Evolutionary conservation across 148 eudicot genomes (phyloP).

Genomic region (Rhododendron mucronatum): DNA sequence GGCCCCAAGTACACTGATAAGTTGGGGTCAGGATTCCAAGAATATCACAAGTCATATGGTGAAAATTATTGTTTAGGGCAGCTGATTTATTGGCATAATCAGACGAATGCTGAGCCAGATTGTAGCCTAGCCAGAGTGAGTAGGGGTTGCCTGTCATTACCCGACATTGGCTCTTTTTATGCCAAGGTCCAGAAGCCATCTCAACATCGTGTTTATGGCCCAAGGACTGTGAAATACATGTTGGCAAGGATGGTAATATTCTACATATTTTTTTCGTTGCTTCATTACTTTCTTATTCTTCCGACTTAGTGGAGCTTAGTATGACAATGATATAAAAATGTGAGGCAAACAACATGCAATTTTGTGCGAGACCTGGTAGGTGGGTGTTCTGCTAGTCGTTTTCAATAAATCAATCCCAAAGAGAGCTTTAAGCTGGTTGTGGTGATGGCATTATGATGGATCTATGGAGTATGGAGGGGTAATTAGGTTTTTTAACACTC

Average conservation of each 20-base stretch:
- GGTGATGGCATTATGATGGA: not conserved
- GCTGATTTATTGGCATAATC: slow-evolving; percentile 86
- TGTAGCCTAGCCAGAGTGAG: slow-evolving; percentile 55
- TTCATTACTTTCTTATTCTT: not conserved
- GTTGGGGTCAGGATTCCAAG: slow-evolving; percentile 62
- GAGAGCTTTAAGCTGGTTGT: not conserved
- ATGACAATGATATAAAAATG: not conserved
- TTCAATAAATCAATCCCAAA: not conserved
- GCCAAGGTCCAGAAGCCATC: slow-evolving; percentile 79
- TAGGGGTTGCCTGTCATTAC: slow-evolving; percentile 86
- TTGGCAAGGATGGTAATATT: slow-evolving; percentile 74
- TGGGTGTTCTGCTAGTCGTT: not conserved
- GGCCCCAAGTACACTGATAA: slow-evolving; percentile 88
- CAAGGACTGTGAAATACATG: slow-evolving; percentile 70
- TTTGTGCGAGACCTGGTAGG: not conserved
- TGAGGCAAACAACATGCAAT: not conserved
- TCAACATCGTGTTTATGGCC: slow-evolving; percentile 72
- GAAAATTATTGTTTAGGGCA: slow-evolving; percentile 94
- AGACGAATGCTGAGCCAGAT: slow-evolving; percentile 78
- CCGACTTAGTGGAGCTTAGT: not conserved
- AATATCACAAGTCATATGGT: slow-evolving; percentile 81
- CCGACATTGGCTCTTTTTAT: slow-evolving; percentile 83
- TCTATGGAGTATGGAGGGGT: not conserved
- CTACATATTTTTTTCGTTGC: not conserved
- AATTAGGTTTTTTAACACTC: not conserved